Evolutionary conservation across 495 filamentous ascomycete genomes (phyloP), one percentile per base, ranked within the genome.

Genomic region (Thermothielavioides terrestris): DNA sequence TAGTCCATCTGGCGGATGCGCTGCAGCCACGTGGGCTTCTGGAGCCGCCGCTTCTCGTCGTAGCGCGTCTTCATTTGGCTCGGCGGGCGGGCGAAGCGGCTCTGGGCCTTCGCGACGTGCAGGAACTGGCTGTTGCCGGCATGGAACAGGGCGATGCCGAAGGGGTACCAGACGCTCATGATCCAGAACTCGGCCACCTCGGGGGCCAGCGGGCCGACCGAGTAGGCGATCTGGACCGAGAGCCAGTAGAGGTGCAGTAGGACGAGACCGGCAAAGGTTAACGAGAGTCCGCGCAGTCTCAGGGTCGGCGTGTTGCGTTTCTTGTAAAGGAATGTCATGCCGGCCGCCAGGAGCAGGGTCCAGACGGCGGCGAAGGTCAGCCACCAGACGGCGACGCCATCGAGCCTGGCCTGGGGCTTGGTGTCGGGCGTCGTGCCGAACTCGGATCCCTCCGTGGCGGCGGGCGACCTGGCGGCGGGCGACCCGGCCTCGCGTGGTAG

Each of bases 61-160:
- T 52, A 56, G 30, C 61, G 50, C 40, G 40, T 55, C 17, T 22
- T 53, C 48, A 53, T 55, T 54, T 55, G 45, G 35, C 54, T 62
- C 26, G 50, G 52, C 0, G 58, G 56, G 2, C 49, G 30, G 15
- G 67, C 50, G 50, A 73, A 72, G 37, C 67, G 61, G 56, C 67
- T 68, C 58, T 81, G 78, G 25, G 69, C 60, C 53, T 69, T 75
- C 48, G 81, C 80, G 47, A 84, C 68, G 46, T 80, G 68, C n/a
- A 85, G 70, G 57, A 86, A 80, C 49, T 80, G 80, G 53, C 68
- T 74, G 61, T 84, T 84, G 34, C 77, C 75, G 34, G 78, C 85
- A 56, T 87, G 83, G 65, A 88, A 88, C 2, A 86, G 64, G 15
- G 79, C 83, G 53, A 88, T 76, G 23, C 85, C 84, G 22, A 80